Evolutionary conservation across 169 alveolate genomes (phyloP).

Genomic region (Neospora caninum): DNA sequence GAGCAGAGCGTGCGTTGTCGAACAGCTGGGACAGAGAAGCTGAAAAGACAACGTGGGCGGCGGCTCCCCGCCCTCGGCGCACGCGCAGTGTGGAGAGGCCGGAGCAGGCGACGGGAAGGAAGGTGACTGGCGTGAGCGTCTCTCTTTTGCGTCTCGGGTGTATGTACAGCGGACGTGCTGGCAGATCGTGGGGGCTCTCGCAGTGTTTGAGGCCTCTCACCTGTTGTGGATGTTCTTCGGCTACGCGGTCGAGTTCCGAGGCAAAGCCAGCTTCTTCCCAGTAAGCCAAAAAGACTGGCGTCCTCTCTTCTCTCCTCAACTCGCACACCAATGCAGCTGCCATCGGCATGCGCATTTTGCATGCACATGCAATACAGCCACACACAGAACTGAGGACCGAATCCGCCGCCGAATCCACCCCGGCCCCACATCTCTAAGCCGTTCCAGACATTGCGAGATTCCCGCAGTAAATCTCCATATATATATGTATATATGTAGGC

Average conservation of each 20-base stretch:
- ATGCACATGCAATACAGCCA: no score
- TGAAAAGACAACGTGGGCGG: neutral
- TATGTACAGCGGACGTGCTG: slow-evolving; percentile 42
- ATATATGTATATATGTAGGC: neutral
- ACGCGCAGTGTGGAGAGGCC: no score
- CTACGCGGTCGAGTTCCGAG: slow-evolving; percentile 56
- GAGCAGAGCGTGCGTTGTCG: no score
- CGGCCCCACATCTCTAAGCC: no score
- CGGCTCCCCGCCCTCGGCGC: neutral
- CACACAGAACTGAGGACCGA: no score
- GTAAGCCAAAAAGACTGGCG: neutral
- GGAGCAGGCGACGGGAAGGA: no score
- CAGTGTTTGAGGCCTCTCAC: slow-evolving; percentile 30
- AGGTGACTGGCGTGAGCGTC: no score
- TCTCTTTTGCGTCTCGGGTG: neutral
- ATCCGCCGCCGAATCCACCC: no score
- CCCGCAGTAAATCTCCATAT: neutral
- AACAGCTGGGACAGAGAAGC: no score
- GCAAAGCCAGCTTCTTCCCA: slow-evolving; percentile 46
- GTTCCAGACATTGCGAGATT: no score
- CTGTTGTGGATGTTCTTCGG: slow-evolving; percentile 51
- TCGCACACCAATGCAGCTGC: neutral
- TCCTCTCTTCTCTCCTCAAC: neutral
- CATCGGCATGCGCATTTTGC: no score
- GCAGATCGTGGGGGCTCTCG: slow-evolving; percentile 43